Percentiles rank a stretch among this genome's conserved stretches.
Conservation (phyloP, 2,329 filamentous ascomycete genomes). For the Colletotrichum sp. region DNA sequence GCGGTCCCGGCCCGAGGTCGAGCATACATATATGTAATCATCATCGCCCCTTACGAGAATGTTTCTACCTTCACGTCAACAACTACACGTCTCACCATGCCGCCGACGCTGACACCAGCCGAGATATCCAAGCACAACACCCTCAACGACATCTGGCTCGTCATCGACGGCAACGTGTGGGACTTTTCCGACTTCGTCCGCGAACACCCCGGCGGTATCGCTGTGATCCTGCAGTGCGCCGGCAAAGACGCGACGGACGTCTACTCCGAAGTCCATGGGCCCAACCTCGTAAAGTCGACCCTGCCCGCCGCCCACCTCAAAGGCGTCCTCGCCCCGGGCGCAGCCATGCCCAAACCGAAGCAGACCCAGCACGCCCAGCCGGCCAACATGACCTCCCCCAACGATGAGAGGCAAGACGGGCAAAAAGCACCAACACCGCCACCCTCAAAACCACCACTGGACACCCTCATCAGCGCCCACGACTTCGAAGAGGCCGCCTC, state of each 20-base stretch:
- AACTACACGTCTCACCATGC: neutral
- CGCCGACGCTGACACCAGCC: conserved; percentile 37
- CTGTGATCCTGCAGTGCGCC: conserved; percentile 54
- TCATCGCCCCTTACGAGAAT: neutral
- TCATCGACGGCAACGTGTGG: conserved; percentile 69
- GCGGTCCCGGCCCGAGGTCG: neutral
- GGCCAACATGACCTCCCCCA: conserved; percentile 25
- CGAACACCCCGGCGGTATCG: conserved; percentile 38
- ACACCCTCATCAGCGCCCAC: conserved; percentile 60
- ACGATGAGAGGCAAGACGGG: neutral
- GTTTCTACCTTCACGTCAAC: neutral
- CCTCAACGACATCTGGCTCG: conserved; percentile 65
- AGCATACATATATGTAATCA: neutral
- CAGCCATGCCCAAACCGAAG: neutral
- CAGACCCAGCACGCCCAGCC: conserved; percentile 27
- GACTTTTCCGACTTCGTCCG: conserved; percentile 68
- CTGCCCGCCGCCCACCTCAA: conserved; percentile 51
- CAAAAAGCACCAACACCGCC: neutral
- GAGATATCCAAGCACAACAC: conserved; percentile 52
- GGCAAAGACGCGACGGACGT: conserved; percentile 58
- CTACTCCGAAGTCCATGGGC: conserved; percentile 57
- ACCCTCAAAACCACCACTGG: conserved; percentile 49
- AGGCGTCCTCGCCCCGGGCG: conserved; percentile 41
- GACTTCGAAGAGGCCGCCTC: conserved; percentile 66
- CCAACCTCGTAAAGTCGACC: conserved; percentile 42